phyloP scores from a whole-genome alignment of 257 asterid species.

The Anisodus acutangulus region DNA sequence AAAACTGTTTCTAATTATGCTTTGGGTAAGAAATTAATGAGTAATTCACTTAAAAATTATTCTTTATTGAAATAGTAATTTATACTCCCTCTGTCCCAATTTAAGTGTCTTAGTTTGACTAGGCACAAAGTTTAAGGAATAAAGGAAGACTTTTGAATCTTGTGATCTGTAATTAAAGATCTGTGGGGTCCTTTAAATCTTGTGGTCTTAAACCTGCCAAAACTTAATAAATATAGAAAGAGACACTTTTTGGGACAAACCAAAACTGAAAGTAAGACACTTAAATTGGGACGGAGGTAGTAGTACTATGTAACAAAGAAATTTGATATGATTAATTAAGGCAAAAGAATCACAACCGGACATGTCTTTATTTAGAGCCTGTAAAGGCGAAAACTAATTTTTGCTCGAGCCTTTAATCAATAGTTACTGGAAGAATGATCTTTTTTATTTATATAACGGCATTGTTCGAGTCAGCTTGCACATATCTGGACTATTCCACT shows the following conservation, averaged over 20 bases:
- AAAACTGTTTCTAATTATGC: not conserved
- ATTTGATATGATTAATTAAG: constrained; percentile 1
- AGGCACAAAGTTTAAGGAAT: too few relatives aligned
- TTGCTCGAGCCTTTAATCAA: constrained; percentile 2
- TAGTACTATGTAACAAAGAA: not conserved
- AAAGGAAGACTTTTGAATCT: too few relatives aligned
- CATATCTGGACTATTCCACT: not conserved
- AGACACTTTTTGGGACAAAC: too few relatives aligned
- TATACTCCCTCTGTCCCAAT: not conserved
- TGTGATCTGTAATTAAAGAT: too few relatives aligned
- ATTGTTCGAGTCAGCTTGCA: not conserved
- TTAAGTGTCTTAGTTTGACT: too few relatives aligned
- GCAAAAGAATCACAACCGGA: not conserved
- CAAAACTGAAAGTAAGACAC: too few relatives aligned
- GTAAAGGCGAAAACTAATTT: not conserved
- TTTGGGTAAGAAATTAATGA: not conserved
- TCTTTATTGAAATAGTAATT: not conserved
- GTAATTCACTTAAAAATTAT: not conserved
- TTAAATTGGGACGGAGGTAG: too few relatives aligned
- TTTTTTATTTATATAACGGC: not conserved
- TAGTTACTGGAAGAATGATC: not conserved
- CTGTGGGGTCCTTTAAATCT: too few relatives aligned
- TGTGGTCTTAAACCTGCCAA: too few relatives aligned
- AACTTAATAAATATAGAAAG: too few relatives aligned
- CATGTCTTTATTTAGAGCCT: not conserved